Base-by-base conservation (phyloP, 257 asterid species). In the Ehretia macrophylla region DNA sequence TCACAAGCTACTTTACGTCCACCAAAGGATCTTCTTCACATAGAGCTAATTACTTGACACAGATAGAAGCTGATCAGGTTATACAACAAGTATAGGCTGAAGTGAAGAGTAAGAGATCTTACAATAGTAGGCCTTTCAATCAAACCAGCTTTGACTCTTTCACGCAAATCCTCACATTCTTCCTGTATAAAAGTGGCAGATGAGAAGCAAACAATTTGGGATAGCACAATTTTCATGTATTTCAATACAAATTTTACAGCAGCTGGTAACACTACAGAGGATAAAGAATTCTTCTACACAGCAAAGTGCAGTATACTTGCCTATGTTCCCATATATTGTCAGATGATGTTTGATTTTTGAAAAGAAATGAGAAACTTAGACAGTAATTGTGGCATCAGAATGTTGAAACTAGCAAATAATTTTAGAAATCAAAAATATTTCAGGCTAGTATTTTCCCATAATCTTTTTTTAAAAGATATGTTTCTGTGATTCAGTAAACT, bases 111-210 rank as follows among this genome's bases (percentile, higher is more conserved):
- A 51, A 20, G 59, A 71, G 74, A 48, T 54, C 88, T 73, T 76
- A 89, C 95, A 16, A 86, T 72, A 51, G 79, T 84, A 55, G 73
- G 92, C 81, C 84, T 81, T 66, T 73, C 73, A 47, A 82, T 80
- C 58, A 55, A 56, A 70, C 95, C 99, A 75, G 82, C 74, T 79
- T 86, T 84, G 58, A 88, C 74, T 75, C 93, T 88, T 71, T 77
- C 83, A 46, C 59, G 74, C 67, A 92, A 67, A 72, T 92, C 87
- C 73, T 81, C 82, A 51, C 91, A 75, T 76, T 92, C 99, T 74
- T 79, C 99, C 97, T 92, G 88, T 56, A 70, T 14, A 66, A 67
- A 63, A 35, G 21, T 11, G 58, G 59, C 63, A 70, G 62, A 69
- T 67, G 59, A 55, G 56, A 56, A 45, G 52, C 35, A 32, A 58